These are phyloP conservation scores for Hanseniaspora mollemarum DNA, from an alignment of 805 yeast species.

Conservation along the genomic window DNA sequence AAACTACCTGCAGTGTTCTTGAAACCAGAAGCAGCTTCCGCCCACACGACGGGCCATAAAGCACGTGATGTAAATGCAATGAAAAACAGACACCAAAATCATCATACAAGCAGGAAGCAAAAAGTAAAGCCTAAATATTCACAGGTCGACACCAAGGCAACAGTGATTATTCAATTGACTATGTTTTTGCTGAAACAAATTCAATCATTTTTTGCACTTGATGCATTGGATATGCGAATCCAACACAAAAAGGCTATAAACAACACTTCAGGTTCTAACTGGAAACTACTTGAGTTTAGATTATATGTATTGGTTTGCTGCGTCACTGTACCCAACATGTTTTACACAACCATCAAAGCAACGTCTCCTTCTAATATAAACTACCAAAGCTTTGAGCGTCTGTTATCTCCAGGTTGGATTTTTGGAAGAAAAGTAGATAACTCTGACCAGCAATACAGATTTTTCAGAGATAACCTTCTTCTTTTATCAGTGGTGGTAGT, in stretches of 20 bases:
- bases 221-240: constrained; percentile 13
- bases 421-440: constrained; percentile 85
- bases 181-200: background rate
- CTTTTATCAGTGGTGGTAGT: constrained; percentile 45
- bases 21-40: no score
- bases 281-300: constrained; percentile 68
- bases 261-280: constrained; percentile 35
- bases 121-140: no score
- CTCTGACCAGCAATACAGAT: constrained; percentile 78
- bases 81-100: no score
- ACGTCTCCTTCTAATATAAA: constrained; percentile 65
- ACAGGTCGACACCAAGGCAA: no score
- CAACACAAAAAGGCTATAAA: background rate
- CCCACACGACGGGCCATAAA: no score
- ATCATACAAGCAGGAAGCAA: no score
- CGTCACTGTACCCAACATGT: constrained; percentile 70
- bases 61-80: no score
- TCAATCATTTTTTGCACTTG: constrained; percentile 12
- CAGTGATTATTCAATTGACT: background rate
- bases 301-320: constrained; percentile 53
- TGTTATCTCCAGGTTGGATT: constrained; percentile 75
- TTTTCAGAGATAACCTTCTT: constrained; percentile 71
- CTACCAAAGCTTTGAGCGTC: constrained; percentile 48
- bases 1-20: no score
- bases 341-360: constrained; percentile 69